Percentiles rank a stretch among this genome's conserved stretches.
These are phyloP conservation scores for Russula vinacea DNA, from an alignment of 768 basidiomycete genomes.

Conservation along the genomic window DNA sequence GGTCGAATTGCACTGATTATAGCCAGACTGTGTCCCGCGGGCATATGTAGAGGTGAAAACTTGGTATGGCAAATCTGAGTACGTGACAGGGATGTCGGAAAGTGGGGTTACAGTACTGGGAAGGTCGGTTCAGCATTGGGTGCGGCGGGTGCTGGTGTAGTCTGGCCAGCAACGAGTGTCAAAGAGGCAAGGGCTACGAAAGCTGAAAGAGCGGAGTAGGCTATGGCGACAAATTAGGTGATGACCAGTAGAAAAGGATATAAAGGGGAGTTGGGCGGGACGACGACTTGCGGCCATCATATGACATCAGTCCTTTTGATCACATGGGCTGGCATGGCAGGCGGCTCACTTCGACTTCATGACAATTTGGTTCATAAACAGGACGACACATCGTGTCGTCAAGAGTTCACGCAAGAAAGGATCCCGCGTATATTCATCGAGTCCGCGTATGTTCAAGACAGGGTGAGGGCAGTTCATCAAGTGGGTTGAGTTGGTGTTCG, in stretches of 20 bases:
- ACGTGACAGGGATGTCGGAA: conserved; percentile 32
- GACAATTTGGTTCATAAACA: no score
- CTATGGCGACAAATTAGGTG: conserved; percentile 33
- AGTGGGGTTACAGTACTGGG: conserved; percentile 36
- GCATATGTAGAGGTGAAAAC: conserved; percentile 42
- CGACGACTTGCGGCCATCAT: no score
- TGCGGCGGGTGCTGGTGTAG: neutral
- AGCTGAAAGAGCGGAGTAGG: conserved; percentile 39
- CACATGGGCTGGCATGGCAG: no score
- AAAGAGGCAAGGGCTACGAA: conserved; percentile 36
- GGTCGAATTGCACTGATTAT: conserved; percentile 65
- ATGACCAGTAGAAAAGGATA: conserved; percentile 14
- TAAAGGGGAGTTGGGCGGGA: neutral
- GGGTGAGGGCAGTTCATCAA: no score
- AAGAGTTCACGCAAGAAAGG: no score
- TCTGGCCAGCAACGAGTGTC: conserved; percentile 32
- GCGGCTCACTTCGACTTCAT: no score
- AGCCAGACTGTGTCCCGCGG: conserved; percentile 61
- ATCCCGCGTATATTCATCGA: no score
- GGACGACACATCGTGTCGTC: no score
- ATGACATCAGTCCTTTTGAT: no score
- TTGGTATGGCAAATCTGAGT: conserved; percentile 47
- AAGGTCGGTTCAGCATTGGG: conserved; percentile 23
- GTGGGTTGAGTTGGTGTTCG: no score
- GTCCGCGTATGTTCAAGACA: no score